Percentiles rank a stretch among this genome's conserved stretches.
phyloP scores from a whole-genome alignment of 257 asterid genomes.

The Scutellaria galericulata region DNA sequence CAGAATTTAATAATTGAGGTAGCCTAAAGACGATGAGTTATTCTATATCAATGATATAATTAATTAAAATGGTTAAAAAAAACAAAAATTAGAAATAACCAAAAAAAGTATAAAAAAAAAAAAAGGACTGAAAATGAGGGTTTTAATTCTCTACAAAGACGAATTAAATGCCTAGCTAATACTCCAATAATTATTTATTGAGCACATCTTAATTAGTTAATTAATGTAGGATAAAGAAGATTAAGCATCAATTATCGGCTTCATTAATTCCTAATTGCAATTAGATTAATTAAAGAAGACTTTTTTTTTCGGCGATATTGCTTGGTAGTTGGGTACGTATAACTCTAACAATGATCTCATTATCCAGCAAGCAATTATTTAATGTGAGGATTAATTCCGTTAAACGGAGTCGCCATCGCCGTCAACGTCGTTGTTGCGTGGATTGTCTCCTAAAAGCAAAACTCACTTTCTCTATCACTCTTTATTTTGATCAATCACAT shows the following conservation, averaged over 20 bases:
- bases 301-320: neutral
- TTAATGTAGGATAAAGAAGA: neutral
- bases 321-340: too few relatives aligned
- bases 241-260: neutral
- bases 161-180: too few relatives aligned
- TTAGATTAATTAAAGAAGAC: neutral
- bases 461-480: constrained; percentile 36
- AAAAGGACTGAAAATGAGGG: too few relatives aligned
- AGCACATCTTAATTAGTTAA: neutral
- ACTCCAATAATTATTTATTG: too few relatives aligned
- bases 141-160: too few relatives aligned
- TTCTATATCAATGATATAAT: too few relatives aligned
- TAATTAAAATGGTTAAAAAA: too few relatives aligned
- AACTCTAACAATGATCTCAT: neutral
- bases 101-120: too few relatives aligned
- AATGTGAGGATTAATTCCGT: neutral
- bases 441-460: constrained; percentile 45
- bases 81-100: too few relatives aligned
- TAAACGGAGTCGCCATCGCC: constrained; percentile 31
- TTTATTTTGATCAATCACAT: constrained; percentile 41
- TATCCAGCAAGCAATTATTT: constrained; percentile 12
- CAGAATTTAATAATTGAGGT: too few relatives aligned
- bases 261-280: neutral
- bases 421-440: constrained; percentile 37
- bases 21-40: too few relatives aligned